Percentiles rank a stretch among this genome's conserved stretches.
phyloP scores from a whole-genome alignment of 2,329 filamentous ascomycete species.

The Aureobasidium lini region DNA sequence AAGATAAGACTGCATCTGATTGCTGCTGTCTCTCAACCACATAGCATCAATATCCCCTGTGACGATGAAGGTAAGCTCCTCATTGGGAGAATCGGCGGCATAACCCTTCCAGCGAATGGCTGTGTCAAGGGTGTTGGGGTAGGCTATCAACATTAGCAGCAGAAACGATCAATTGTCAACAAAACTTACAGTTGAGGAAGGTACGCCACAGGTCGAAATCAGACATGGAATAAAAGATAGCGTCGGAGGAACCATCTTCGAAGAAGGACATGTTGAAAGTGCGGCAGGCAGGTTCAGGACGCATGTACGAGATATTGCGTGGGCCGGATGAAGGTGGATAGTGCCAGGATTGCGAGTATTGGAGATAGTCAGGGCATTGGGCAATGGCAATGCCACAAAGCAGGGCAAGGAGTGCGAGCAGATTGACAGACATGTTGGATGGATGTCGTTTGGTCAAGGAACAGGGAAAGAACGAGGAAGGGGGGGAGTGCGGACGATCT shows the following conservation, averaged over 20 bases:
- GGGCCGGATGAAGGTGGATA: slow-evolving; percentile 37
- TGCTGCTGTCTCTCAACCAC: slow-evolving; percentile 51
- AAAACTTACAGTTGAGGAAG: slow-evolving; percentile 53
- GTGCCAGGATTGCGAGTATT: slow-evolving; percentile 35
- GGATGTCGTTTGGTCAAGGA: background rate
- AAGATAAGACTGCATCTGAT: slow-evolving; percentile 65
- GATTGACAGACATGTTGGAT: background rate
- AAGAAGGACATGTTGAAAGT: slow-evolving; percentile 40
- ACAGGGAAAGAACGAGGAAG: background rate
- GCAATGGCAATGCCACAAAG: slow-evolving; percentile 16
- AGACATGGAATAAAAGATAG: slow-evolving; percentile 26
- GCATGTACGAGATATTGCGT: slow-evolving; percentile 39
- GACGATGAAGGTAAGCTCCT: slow-evolving; percentile 57
- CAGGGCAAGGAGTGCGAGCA: background rate
- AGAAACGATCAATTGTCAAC: background rate
- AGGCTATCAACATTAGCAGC: slow-evolving; percentile 26
- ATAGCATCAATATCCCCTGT: slow-evolving; percentile 46
- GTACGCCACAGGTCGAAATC: slow-evolving; percentile 59
- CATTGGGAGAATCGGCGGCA: slow-evolving; percentile 48
- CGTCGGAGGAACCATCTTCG: slow-evolving; percentile 30
- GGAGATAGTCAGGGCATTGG: slow-evolving; percentile 38
- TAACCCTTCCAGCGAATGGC: slow-evolving; percentile 62
- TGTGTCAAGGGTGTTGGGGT: slow-evolving; percentile 68
- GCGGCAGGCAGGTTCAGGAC: slow-evolving; percentile 36
- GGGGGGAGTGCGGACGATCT: background rate